These are phyloP conservation scores for Penicillium cinerascens DNA, from an alignment of 495 filamentous ascomycete genomes.

Conservation along the genomic window DNA sequence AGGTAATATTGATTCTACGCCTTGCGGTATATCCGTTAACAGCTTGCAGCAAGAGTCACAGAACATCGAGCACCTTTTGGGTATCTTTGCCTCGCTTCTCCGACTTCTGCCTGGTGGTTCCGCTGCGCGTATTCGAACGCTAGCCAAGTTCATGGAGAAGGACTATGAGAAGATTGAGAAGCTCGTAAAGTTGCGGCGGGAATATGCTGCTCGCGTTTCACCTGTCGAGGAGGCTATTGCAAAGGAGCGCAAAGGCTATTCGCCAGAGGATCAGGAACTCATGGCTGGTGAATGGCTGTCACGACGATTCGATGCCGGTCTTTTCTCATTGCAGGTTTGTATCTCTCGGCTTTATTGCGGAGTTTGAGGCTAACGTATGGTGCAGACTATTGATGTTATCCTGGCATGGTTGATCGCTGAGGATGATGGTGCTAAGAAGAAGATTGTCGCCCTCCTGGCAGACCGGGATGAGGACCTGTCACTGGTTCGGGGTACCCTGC, in stretches of 20 bases:
- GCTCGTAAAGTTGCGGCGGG: conserved; percentile 65
- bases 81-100: conserved; percentile 82
- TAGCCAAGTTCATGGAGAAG: conserved; percentile 95
- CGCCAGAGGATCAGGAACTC: conserved; percentile 56
- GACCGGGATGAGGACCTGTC: conserved; percentile 64
- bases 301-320: conserved; percentile 75
- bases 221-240: conserved; percentile 66
- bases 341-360: not conserved
- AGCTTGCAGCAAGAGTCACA: conserved; percentile 54
- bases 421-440: conserved; percentile 72
- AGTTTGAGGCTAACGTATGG: not conserved
- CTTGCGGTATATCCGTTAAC: conserved; percentile 18
- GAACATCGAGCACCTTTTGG: conserved; percentile 79
- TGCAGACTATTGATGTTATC: conserved; percentile 73
- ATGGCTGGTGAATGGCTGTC: conserved; percentile 80
- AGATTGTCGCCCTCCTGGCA: conserved; percentile 59
- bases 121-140: conserved; percentile 70
- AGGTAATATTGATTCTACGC: conserved; percentile 34
- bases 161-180: conserved; percentile 81
- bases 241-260: conserved; percentile 46
- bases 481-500: conserved; percentile 62
- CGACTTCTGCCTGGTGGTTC: conserved; percentile 76
- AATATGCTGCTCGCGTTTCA: conserved; percentile 62
- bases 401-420: conserved; percentile 92
- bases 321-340: conserved; percentile 72